Evolutionary conservation across 768 basidiomycete species (phyloP).

Genomic region (Strobilomyces confusus): DNA sequence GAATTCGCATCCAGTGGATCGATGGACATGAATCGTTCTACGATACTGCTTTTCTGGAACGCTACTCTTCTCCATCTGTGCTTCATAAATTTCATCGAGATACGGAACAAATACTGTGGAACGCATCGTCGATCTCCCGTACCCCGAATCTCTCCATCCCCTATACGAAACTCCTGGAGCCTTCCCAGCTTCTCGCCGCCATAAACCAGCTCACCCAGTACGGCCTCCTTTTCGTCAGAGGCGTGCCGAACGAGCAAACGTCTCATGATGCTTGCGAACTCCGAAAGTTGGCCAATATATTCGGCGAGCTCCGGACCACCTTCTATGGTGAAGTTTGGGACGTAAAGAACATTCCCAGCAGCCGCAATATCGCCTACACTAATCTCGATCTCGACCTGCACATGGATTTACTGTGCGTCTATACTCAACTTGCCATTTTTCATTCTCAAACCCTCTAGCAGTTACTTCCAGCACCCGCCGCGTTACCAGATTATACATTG

Average conservation of each 20-base stretch:
- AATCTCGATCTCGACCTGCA: constrained; percentile 84
- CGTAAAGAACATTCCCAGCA: constrained; percentile 69
- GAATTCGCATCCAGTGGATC: constrained; percentile 51
- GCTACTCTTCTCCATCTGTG: constrained; percentile 38
- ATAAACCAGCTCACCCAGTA: constrained; percentile 68
- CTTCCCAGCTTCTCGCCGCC: constrained; percentile 47
- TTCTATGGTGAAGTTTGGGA: constrained; percentile 92
- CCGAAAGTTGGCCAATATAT: constrained; percentile 54
- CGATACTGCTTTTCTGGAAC: constrained; percentile 42
- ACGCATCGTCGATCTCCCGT: constrained; percentile 33
- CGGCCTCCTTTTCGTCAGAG: constrained; percentile 70
- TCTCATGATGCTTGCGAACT: constrained; percentile 62
- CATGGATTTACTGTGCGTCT: constrained; percentile 83
- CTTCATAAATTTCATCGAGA: constrained; percentile 46
- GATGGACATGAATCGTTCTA: constrained; percentile 62
- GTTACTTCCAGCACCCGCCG: constrained; percentile 90
- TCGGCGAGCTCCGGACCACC: constrained; percentile 78
- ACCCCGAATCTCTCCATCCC: constrained; percentile 47
- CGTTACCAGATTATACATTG: constrained; percentile 92
- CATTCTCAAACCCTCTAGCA: constrained; percentile 28
- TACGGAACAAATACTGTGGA: constrained; percentile 42
- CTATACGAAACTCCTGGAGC: constrained; percentile 48
- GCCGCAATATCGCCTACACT: constrained; percentile 93
- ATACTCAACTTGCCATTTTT: neutral
- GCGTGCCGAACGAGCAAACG: constrained; percentile 63